Conservation (phyloP, 2,329 filamentous ascomycete species). For the Fusarium decemcellulare region DNA sequence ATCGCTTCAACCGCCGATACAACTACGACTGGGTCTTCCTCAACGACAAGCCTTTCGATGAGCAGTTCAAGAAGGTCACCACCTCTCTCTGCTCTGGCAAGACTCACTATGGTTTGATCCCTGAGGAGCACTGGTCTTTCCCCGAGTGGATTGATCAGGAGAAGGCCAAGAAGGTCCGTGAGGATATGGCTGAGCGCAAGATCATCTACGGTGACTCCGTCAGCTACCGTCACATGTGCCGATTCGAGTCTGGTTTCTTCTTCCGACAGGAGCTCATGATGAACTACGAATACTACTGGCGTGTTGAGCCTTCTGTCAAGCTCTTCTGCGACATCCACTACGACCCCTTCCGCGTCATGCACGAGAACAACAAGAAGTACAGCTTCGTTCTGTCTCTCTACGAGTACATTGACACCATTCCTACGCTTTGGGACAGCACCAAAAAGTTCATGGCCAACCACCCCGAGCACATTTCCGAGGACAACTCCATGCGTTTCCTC, state of each 20-base stretch:
- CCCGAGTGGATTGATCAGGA: conserved; percentile 96
- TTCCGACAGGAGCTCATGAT: conserved; percentile 94
- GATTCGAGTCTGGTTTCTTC: conserved; percentile 99
- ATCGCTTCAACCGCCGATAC: conserved; percentile 97
- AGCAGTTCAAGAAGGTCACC: conserved; percentile 93
- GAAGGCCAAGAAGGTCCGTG: conserved; percentile 88
- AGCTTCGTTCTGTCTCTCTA: conserved; percentile 96
- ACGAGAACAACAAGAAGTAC: conserved; percentile 97
- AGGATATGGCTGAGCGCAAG: conserved; percentile 94
- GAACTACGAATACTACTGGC: conserved; percentile 99
- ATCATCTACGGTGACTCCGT: conserved; percentile 99
- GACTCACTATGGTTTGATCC: conserved; percentile 91
- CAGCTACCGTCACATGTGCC: conserved; percentile 99
- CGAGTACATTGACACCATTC: conserved; percentile 97
- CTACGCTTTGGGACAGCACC: conserved; percentile 93
- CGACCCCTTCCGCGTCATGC: conserved; percentile 97
- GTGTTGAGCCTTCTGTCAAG: conserved; percentile 96
- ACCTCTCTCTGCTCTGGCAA: conserved; percentile 91
- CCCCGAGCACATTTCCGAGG: conserved; percentile 87
- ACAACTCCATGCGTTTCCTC: conserved; percentile 91
- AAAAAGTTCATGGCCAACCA: conserved; percentile 94
- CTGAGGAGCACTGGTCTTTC: conserved; percentile 96
- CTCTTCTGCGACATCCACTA: conserved; percentile 96
- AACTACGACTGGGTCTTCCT: conserved; percentile 99
- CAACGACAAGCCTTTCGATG: conserved; percentile 95